Conservation (phyloP, 31 red algal species). For the Endocladia muricata region DNA sequence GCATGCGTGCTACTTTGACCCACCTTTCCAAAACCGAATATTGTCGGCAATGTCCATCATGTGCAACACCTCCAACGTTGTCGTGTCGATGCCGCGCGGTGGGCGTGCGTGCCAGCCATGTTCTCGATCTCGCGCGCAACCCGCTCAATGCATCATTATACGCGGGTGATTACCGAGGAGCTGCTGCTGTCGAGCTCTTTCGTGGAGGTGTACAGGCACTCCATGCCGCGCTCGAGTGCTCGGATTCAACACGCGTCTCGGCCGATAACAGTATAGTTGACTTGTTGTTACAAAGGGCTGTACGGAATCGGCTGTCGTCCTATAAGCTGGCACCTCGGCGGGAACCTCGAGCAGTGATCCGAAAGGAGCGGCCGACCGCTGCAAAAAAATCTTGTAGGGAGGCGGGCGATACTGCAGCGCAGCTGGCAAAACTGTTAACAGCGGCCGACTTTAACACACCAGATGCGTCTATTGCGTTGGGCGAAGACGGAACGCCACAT, state of each 20-base stretch:
- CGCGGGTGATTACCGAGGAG: constrained; percentile 2
- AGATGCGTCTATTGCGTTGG: not conserved
- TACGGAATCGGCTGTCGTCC: not conserved
- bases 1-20: not conserved
- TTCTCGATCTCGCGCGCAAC: not conserved
- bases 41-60: not conserved
- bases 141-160: not conserved
- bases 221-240: not conserved
- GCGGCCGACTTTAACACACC: not conserved
- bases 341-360: not conserved
- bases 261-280: not conserved
- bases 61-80: not conserved
- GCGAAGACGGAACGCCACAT: not conserved
- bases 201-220: constrained; percentile 1
- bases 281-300: not conserved
- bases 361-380: not conserved
- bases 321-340: not conserved
- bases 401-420: not conserved
- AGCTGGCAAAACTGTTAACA: not conserved
- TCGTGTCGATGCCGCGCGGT: not conserved
- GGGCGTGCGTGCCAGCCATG: not conserved
- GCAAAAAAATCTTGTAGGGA: not conserved
- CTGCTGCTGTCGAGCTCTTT: constrained; percentile 2
- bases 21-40: constrained; percentile 12
- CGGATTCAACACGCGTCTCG: not conserved